Percentiles rank a stretch among this genome's conserved stretches.
These are phyloP conservation scores for Juglanconis oblonga DNA, from an alignment of 2,329 filamentous ascomycete genomes.

Conservation along the genomic window DNA sequence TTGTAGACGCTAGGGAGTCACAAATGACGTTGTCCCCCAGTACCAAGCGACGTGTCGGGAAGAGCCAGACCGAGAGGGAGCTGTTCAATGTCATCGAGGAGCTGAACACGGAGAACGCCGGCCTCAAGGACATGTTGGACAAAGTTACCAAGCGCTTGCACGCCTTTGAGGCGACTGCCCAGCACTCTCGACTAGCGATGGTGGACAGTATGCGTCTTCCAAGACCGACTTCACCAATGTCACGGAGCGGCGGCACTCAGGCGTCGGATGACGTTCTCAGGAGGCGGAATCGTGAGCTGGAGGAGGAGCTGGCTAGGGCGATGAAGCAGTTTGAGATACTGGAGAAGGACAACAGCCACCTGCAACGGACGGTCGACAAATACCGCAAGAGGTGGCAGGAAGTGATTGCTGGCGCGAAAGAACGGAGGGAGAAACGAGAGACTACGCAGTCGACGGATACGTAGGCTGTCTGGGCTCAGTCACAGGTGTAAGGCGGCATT, in stretches of 20 bases:
- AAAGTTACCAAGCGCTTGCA: slow-evolving; percentile 84
- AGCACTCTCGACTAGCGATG: slow-evolving; percentile 80
- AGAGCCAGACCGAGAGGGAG: slow-evolving; percentile 40
- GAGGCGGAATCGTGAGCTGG: slow-evolving; percentile 60
- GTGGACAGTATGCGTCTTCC: slow-evolving; percentile 76
- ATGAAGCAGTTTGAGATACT: slow-evolving; percentile 62
- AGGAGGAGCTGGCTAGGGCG: slow-evolving; percentile 59
- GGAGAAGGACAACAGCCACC: slow-evolving; percentile 59
- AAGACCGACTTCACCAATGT: slow-evolving; percentile 52
- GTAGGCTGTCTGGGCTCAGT: not conserved
- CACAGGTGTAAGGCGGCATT: not conserved
- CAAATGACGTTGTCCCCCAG: slow-evolving; percentile 42
- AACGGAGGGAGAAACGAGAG: slow-evolving; percentile 45
- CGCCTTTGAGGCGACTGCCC: slow-evolving; percentile 88
- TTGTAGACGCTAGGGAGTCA: slow-evolving; percentile 81
- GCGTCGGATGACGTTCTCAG: slow-evolving; percentile 43
- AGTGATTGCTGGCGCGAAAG: slow-evolving; percentile 60
- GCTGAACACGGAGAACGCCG: slow-evolving; percentile 81
- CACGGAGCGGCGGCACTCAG: slow-evolving; percentile 30
- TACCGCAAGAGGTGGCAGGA: slow-evolving; percentile 62
- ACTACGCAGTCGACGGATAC: slow-evolving; percentile 24
- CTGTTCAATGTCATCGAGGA: slow-evolving; percentile 77
- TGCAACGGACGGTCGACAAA: slow-evolving; percentile 53
- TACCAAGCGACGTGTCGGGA: slow-evolving; percentile 38
- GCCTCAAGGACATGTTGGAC: slow-evolving; percentile 80